phyloP scores from a whole-genome alignment of 2,329 filamentous ascomycete species.

The Plectosphaerella plurivora region DNA sequence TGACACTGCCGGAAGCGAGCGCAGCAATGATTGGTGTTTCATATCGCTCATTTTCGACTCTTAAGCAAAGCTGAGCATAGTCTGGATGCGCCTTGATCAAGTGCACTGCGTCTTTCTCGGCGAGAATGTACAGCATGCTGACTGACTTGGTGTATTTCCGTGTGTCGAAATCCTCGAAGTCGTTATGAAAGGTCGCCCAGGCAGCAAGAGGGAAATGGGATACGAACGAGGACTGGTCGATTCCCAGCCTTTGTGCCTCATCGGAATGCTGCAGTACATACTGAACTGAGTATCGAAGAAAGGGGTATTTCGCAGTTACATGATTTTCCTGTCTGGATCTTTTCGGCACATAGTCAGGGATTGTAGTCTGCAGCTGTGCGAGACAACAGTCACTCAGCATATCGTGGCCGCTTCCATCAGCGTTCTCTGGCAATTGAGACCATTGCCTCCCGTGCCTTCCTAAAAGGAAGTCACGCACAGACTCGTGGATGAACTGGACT shows the following conservation, averaged over 20 bases:
- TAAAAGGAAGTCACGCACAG: constrained; percentile 42
- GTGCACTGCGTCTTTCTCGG: not conserved
- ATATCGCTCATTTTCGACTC: not conserved
- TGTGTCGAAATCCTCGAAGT: not conserved
- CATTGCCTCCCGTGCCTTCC: constrained; percentile 24
- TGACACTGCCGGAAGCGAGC: not conserved
- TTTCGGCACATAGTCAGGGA: too few relatives aligned
- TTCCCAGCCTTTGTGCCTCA: not conserved
- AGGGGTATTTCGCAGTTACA: not conserved
- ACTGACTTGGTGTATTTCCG: not conserved
- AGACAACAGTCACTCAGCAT: not conserved
- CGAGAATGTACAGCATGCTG: not conserved
- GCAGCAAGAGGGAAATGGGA: not conserved
- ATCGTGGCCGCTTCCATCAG: not conserved
- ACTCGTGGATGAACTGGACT: constrained; percentile 49
- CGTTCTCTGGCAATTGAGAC: not conserved
- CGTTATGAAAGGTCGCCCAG: not conserved
- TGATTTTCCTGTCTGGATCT: not conserved
- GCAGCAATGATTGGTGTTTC: not conserved
- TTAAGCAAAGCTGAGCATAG: not conserved
- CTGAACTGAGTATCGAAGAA: not conserved
- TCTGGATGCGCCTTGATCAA: not conserved
- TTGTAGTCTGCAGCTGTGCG: not conserved
- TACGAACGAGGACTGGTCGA: not conserved
- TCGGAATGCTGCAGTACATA: not conserved